These are phyloP conservation scores for Inga leiocalycina DNA, from an alignment of 306 rosid genomes.

Conservation along the genomic window DNA sequence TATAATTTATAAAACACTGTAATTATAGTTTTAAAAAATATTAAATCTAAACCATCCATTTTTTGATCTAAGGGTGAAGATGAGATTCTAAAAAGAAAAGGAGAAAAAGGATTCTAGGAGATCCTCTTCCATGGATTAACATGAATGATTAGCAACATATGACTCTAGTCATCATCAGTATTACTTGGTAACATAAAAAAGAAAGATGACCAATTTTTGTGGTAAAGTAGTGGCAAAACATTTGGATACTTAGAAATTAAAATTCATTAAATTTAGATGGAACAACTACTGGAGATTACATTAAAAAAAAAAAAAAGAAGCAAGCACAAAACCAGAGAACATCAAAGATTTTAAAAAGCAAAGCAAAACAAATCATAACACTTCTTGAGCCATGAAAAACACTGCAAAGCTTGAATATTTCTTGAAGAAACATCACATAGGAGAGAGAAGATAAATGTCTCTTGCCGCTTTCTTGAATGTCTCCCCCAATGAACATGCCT, in stretches of 20 bases:
- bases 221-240: not conserved
- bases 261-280: too few relatives aligned
- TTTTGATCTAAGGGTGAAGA: too few relatives aligned
- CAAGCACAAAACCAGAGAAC: not conserved
- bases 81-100: too few relatives aligned
- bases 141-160: not conserved
- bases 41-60: too few relatives aligned
- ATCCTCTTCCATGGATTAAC: not conserved
- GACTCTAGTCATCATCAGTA: too few relatives aligned
- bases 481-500: slow-evolving; percentile 24
- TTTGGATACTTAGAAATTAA: not conserved
- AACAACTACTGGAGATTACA: not conserved
- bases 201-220: not conserved
- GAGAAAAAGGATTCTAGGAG: too few relatives aligned
- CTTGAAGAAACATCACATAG: not conserved
- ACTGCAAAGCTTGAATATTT: not conserved
- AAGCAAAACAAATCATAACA: not conserved
- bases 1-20: too few relatives aligned
- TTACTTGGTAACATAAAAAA: not conserved
- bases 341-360: not conserved
- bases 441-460: slow-evolving; percentile 42
- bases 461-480: slow-evolving; percentile 51
- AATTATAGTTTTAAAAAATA: too few relatives aligned
- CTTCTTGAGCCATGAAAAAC: not conserved
- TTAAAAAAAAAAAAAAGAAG: fast-evolving